phyloP scores from a whole-genome alignment of 192 early-diverging fungal genomes.

The Globomyces pollinis-pini region DNA sequence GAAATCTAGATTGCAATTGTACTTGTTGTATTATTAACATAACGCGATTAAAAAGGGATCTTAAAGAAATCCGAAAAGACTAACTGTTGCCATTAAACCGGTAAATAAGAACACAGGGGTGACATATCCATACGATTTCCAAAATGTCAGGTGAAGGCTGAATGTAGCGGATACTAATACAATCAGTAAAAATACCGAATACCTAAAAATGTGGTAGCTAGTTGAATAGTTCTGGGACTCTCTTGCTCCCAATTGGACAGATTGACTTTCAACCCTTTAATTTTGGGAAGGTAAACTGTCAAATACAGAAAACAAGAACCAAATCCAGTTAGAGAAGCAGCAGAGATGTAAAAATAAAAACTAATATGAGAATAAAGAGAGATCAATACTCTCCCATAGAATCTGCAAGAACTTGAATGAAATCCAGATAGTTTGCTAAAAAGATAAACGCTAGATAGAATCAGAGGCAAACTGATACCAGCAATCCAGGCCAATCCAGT shows the following conservation, averaged over 20 bases:
- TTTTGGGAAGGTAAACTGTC: not conserved
- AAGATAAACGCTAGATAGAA: too few species aligned
- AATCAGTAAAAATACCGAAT: too few species aligned
- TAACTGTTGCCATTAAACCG: not conserved
- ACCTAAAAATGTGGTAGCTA: not conserved
- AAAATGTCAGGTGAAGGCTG: not conserved
- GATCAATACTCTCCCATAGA: too few species aligned
- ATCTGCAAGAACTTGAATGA: not conserved
- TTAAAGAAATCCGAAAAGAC: slow-evolving; percentile 2
- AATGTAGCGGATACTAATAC: too few species aligned
- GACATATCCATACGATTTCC: not conserved
- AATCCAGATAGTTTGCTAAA: not conserved
- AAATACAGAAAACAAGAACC: slow-evolving; percentile 8
- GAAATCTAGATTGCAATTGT: too few species aligned
- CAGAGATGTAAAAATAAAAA: not conserved
- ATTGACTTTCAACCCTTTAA: slow-evolving; percentile 1
- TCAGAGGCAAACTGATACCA: too few species aligned
- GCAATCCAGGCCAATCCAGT: not conserved
- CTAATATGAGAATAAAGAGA: too few species aligned
- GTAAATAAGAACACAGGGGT: slow-evolving; percentile 2
- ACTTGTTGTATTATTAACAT: too few species aligned
- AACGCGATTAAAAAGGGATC: too few species aligned
- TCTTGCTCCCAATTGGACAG: slow-evolving; percentile 3
- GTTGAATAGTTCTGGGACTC: slow-evolving; percentile 7
- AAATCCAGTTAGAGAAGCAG: not conserved